Evolutionary conservation across 2,329 filamentous ascomycete genomes (phyloP).

Genomic region (Fusarium euwallaceae): DNA sequence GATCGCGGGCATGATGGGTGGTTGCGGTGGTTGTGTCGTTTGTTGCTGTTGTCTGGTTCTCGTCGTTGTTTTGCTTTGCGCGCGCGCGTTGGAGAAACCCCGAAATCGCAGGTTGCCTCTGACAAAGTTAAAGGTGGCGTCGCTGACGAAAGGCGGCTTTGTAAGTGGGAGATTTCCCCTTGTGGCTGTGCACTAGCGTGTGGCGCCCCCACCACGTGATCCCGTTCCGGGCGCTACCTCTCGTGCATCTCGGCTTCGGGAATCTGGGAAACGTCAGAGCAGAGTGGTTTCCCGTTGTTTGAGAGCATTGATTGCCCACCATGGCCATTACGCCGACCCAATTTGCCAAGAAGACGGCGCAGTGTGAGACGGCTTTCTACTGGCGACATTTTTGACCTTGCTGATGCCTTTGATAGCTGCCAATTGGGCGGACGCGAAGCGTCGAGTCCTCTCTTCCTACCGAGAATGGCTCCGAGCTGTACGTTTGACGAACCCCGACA

Average conservation of each 20-base stretch:
- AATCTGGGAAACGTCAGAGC: conserved; percentile 50
- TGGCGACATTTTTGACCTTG: conserved; percentile 13
- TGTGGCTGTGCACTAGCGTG: conserved; percentile 37
- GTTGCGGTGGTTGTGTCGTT: conserved; percentile 3
- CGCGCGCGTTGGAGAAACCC: conserved; percentile 3
- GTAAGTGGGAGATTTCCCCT: conserved; percentile 32
- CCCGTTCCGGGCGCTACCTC: conserved; percentile 19
- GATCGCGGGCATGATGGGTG: conserved; percentile 77
- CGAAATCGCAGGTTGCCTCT: conserved; percentile 16
- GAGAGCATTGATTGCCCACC: conserved; percentile 59
- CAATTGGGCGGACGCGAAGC: conserved; percentile 91
- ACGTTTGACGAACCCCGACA: conserved; percentile 60
- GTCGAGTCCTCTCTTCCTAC: conserved; percentile 89
- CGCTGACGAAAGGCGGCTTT: conserved; percentile 42
- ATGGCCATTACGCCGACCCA: conserved; percentile 96
- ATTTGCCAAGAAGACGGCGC: conserved; percentile 84
- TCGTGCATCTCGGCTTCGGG: conserved; percentile 46
- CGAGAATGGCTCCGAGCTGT: conserved; percentile 97
- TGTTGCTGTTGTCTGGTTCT: background rate
- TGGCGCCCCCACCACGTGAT: conserved; percentile 50
- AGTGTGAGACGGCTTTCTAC: conserved; percentile 69
- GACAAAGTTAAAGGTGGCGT: conserved; percentile 11
- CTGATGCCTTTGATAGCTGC: conserved; percentile 72
- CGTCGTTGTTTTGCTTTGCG: background rate
- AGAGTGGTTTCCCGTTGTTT: conserved; percentile 44